These are phyloP conservation scores for Dactylonectria macrodidyma DNA, from an alignment of 2,329 filamentous ascomycete species.

Conservation along the genomic window DNA sequence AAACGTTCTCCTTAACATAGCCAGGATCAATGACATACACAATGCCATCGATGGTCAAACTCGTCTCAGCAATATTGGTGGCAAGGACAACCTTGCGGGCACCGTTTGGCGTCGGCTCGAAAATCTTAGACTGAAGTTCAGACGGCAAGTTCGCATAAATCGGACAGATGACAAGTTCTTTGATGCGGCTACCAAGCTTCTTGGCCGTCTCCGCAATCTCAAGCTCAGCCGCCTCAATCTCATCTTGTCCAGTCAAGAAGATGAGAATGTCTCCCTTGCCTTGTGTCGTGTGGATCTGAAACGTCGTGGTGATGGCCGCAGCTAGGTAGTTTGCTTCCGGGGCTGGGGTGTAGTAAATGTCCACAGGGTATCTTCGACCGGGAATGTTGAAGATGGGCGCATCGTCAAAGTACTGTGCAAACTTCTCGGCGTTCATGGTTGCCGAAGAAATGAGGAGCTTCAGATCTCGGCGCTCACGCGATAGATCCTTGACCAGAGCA, in stretches of 20 bases:
- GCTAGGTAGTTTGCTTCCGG: conserved; percentile 96
- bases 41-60: conserved; percentile 95
- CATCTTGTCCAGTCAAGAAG: conserved; percentile 95
- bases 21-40: conserved; percentile 97
- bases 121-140: conserved; percentile 92
- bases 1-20: conserved; percentile 95
- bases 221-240: conserved; percentile 90
- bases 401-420: conserved; percentile 91
- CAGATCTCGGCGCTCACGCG: conserved; percentile 85
- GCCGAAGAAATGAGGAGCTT: conserved; percentile 94
- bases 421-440: conserved; percentile 94
- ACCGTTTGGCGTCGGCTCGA: conserved; percentile 89
- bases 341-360: conserved; percentile 90
- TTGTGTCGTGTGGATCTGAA: conserved; percentile 94
- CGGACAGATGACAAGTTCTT: conserved; percentile 90
- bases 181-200: conserved; percentile 87
- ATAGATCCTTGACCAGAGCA: conserved; percentile 90
- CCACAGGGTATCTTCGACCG: conserved; percentile 88
- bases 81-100: conserved; percentile 93
- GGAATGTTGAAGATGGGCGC: conserved; percentile 96
- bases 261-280: conserved; percentile 91
- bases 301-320: conserved; percentile 92
- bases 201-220: conserved; percentile 88
- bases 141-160: conserved; percentile 96
- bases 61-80: conserved; percentile 98